These are phyloP conservation scores for Euphorbia corollata DNA, from an alignment of 441 rosid genomes.

Conservation along the genomic window DNA sequence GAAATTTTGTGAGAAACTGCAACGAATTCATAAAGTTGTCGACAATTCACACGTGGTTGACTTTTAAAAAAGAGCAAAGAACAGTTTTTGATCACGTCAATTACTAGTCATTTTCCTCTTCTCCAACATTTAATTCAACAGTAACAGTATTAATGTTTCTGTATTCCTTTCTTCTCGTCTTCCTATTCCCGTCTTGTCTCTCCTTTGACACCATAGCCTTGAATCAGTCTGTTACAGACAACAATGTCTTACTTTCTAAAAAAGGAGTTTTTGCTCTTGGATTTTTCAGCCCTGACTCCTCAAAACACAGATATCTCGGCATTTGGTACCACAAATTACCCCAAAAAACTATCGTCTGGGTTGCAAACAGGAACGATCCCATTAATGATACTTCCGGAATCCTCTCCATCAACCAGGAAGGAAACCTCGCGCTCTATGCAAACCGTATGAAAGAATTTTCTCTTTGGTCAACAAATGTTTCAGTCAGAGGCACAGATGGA, in stretches of 20 bases:
- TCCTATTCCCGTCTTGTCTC: constrained; percentile 2
- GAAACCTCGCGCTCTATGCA: too few relatives aligned
- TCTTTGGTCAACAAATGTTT: too few relatives aligned
- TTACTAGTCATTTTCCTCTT: not conserved
- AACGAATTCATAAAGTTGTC: not conserved
- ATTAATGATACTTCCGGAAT: constrained; percentile 20
- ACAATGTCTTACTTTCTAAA: not conserved
- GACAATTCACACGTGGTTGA: not conserved
- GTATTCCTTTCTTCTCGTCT: not conserved
- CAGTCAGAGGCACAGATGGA: too few relatives aligned
- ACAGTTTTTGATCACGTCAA: too few relatives aligned
- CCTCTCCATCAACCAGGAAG: not conserved
- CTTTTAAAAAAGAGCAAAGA: not conserved
- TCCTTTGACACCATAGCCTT: constrained; percentile 1
- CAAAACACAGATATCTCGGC: constrained; percentile 14
- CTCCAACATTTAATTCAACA: not conserved
- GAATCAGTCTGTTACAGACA: not conserved
- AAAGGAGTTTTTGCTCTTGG: constrained; percentile 8
- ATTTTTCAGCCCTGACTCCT: constrained; percentile 15
- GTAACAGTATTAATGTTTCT: not conserved
- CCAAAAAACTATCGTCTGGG: constrained; percentile 22
- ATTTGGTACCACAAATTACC: constrained; percentile 27
- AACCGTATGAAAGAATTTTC: too few relatives aligned
- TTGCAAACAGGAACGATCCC: constrained; percentile 29
- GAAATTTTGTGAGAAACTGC: not conserved